These are phyloP conservation scores for Bisporella sp. DNA, from an alignment of 2,329 filamentous ascomycete species.

Conservation along the genomic window DNA sequence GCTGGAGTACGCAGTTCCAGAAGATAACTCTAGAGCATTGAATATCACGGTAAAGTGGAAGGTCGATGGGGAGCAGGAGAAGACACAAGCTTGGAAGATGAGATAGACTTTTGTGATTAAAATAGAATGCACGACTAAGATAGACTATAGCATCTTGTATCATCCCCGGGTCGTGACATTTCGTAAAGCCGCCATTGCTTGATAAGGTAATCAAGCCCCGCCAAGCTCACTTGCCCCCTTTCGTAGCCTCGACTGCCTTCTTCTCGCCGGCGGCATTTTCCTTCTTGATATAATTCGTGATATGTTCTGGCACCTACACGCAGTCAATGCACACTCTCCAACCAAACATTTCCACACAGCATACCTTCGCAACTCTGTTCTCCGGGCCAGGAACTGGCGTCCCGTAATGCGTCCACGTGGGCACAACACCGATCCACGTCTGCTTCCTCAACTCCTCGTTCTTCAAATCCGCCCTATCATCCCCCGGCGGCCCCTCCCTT, in stretches of 20 bases:
- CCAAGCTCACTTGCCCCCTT: neutral
- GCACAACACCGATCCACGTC: slow-evolving; percentile 51
- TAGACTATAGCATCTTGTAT: too few species aligned
- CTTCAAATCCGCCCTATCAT: slow-evolving; percentile 42
- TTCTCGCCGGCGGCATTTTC: slow-evolving; percentile 36
- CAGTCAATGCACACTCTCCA: neutral
- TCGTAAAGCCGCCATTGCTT: too few species aligned
- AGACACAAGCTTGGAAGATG: slow-evolving; percentile 27
- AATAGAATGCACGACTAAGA: too few species aligned
- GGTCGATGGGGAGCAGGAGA: slow-evolving; percentile 17
- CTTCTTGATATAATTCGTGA: slow-evolving; percentile 42
- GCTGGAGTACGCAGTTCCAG: slow-evolving; percentile 62
- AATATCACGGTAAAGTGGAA: slow-evolving; percentile 58
- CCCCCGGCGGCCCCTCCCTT: slow-evolving; percentile 54
- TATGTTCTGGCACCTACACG: slow-evolving; percentile 42
- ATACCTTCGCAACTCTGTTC: slow-evolving; percentile 27
- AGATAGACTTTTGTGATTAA: slow-evolving; percentile 13
- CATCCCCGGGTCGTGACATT: too few species aligned
- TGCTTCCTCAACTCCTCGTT: slow-evolving; percentile 33
- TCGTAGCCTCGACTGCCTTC: slow-evolving; percentile 29
- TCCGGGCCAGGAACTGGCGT: slow-evolving; percentile 15
- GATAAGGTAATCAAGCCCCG: too few species aligned
- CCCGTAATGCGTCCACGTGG: slow-evolving; percentile 58
- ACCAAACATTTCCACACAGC: neutral
- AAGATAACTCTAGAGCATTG: slow-evolving; percentile 62